phyloP scores from a whole-genome alignment of 768 basidiomycete species.

The Lentinula lateritia region DNA sequence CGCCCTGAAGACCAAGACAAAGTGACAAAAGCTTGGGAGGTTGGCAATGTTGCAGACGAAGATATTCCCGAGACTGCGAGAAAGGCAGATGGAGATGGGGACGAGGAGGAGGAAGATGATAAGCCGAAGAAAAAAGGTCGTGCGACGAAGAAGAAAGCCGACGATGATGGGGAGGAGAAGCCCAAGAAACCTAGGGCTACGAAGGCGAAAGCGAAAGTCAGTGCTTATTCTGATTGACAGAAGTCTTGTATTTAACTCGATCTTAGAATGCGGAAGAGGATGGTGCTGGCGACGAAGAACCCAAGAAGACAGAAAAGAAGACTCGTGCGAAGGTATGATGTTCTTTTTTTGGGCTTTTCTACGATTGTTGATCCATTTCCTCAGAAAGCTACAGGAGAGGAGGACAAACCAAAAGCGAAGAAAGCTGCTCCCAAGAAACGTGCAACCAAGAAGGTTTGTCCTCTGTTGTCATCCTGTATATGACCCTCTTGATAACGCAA shows the following conservation, averaged over 20 bases:
- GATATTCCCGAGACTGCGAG: conserved; percentile 75
- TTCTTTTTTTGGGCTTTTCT: neutral
- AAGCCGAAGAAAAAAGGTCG: conserved; percentile 54
- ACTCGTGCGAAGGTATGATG: conserved; percentile 21
- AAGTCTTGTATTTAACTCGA: neutral
- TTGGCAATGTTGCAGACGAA: conserved; percentile 73
- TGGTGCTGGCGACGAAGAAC: conserved; percentile 12
- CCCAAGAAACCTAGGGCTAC: conserved; percentile 23
- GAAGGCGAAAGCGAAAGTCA: conserved; percentile 16
- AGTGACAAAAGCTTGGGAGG: conserved; percentile 67
- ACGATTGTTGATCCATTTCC: neutral
- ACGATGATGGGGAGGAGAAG: conserved; percentile 18
- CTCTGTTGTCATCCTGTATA: neutral
- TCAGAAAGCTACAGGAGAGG: conserved; percentile 14
- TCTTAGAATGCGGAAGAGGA: conserved; percentile 10
- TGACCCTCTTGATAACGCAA: neutral
- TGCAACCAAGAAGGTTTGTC: conserved; percentile 31
- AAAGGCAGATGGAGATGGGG: conserved; percentile 44
- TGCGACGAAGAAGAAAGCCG: conserved; percentile 29
- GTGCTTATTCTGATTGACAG: conserved; percentile 3
- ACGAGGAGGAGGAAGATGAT: conserved; percentile 37
- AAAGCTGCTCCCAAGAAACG: conserved; percentile 47
- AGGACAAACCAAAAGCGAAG: conserved; percentile 26
- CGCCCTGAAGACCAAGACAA: conserved; percentile 63
- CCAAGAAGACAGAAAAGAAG: conserved; percentile 25